Percentiles rank a stretch among this genome's conserved stretches.
phyloP scores from a whole-genome alignment of 129 eudicot species.

The Flaveria ramosissima region DNA sequence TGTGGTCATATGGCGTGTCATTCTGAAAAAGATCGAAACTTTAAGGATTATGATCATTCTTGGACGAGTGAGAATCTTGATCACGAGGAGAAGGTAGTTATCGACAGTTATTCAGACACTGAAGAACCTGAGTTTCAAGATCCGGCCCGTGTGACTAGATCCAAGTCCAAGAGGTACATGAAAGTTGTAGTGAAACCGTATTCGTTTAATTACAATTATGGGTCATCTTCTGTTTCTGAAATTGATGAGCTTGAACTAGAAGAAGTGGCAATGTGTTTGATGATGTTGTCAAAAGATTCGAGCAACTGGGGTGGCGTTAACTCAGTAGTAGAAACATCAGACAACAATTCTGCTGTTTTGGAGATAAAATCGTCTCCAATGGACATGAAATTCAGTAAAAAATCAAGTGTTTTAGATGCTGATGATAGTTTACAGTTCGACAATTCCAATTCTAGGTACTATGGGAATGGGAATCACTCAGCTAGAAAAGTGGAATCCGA shows the following conservation, averaged over 20 bases:
- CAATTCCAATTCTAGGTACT: slow-evolving; percentile 62
- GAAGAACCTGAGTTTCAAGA: slow-evolving; percentile 35
- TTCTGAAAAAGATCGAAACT: slow-evolving; percentile 64
- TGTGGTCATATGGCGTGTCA: slow-evolving; percentile 98
- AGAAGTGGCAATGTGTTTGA: slow-evolving; percentile 76
- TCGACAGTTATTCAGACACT: slow-evolving; percentile 38
- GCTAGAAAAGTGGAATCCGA: slow-evolving; percentile 60
- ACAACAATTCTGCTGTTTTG: slow-evolving; percentile 67
- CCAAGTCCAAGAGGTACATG: slow-evolving; percentile 56
- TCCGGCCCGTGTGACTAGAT: slow-evolving; percentile 44
- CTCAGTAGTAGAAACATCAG: slow-evolving; percentile 74
- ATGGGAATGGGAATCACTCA: slow-evolving; percentile 36
- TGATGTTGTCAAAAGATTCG: slow-evolving; percentile 86
- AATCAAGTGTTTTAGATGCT: slow-evolving; percentile 36
- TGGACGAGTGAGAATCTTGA: slow-evolving; percentile 71
- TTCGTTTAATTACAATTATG: slow-evolving; percentile 39
- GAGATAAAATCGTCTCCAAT: slow-evolving; percentile 63
- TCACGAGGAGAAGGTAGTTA: slow-evolving; percentile 36
- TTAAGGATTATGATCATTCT: slow-evolving; percentile 60
- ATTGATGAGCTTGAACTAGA: slow-evolving; percentile 72
- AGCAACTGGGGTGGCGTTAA: slow-evolving; percentile 49
- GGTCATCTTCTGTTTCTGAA: slow-evolving; percentile 65
- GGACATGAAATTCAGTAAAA: slow-evolving; percentile 43
- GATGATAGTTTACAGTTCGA: slow-evolving; percentile 49
- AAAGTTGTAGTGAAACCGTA: slow-evolving; percentile 40